Conservation (phyloP, 345 rosid genomes). For the Chamaenerion angustifolium region DNA sequence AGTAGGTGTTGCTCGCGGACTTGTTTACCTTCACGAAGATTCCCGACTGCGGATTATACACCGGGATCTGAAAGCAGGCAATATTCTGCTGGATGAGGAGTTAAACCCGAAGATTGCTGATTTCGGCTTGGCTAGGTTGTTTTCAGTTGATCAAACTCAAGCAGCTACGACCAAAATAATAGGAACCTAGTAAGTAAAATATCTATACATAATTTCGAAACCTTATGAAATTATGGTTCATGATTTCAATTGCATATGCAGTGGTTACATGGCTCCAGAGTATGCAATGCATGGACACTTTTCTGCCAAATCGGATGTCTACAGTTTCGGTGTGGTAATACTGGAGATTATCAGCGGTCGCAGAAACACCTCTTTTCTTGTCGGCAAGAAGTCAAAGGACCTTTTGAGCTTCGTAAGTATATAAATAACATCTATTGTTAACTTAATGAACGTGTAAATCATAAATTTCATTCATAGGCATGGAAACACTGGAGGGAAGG, state of each 20-base stretch:
- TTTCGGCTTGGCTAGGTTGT: slow-evolving; percentile 60
- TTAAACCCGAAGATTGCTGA: slow-evolving; percentile 74
- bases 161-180: slow-evolving; percentile 43
- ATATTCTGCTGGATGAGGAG: slow-evolving; percentile 54
- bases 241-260: slow-evolving; percentile 7
- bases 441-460: too few relatives aligned
- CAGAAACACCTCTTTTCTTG: slow-evolving; percentile 31
- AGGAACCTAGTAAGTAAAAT: slow-evolving; percentile 45
- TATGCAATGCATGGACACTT: slow-evolving; percentile 66
- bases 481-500: slow-evolving; percentile 63
- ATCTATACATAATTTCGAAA: too few relatives aligned
- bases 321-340: slow-evolving; percentile 57
- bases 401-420: slow-evolving; percentile 1
- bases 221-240: too few relatives aligned
- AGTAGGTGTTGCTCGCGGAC: slow-evolving; percentile 64
- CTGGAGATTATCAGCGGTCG: slow-evolving; percentile 48
- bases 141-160: slow-evolving; percentile 33
- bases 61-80: slow-evolving; percentile 55
- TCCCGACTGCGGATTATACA: slow-evolving; percentile 63
- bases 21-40: slow-evolving; percentile 58
- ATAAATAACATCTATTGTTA: too few relatives aligned
- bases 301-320: slow-evolving; percentile 60
- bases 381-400: slow-evolving; percentile 7
- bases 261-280: slow-evolving; percentile 75
- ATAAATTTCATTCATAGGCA: slow-evolving; percentile 23